A percentile compares a stretch with the other conserved stretches of the same genome.
Conservation (phyloP, 345 rosid species). For the Brassica cretica region DNA sequence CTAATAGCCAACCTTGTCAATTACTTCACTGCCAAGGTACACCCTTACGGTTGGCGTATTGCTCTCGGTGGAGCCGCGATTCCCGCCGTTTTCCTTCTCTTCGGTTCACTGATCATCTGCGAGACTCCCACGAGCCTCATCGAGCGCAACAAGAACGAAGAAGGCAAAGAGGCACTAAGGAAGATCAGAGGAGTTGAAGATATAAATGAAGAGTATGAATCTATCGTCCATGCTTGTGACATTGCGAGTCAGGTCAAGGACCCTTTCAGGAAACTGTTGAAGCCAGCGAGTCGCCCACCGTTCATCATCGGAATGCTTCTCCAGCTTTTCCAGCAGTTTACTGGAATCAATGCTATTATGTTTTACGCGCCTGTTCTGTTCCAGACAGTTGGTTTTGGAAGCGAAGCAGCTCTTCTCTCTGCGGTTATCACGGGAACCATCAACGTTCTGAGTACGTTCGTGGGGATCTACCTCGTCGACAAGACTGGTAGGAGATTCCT, state of each 20-base stretch:
- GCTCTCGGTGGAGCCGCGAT: slow-evolving; percentile 56
- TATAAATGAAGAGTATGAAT: slow-evolving; percentile 46
- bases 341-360: slow-evolving; percentile 61
- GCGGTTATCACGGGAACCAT: slow-evolving; percentile 60
- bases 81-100: slow-evolving; percentile 49
- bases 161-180: slow-evolving; percentile 46
- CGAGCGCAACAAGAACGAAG: slow-evolving; percentile 47
- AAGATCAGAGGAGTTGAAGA: slow-evolving; percentile 60
- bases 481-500: slow-evolving; percentile 51
- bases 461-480: slow-evolving; percentile 62
- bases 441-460: slow-evolving; percentile 59
- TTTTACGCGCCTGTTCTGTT: slow-evolving; percentile 65
- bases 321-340: slow-evolving; percentile 65
- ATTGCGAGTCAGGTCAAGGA: slow-evolving; percentile 46
- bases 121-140: slow-evolving; percentile 72
- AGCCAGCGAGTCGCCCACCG: slow-evolving; percentile 52
- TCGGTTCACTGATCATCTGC: slow-evolving; percentile 51
- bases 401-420: slow-evolving; percentile 56
- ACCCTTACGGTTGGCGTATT: slow-evolving; percentile 57
- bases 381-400: slow-evolving; percentile 68
- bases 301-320: slow-evolving; percentile 50
- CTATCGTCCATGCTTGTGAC: slow-evolving; percentile 47
- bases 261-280: slow-evolving; percentile 56
- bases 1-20: slow-evolving; percentile 61
- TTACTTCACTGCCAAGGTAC: slow-evolving; percentile 42